These are phyloP conservation scores for Fraxinus dipetala DNA, from an alignment of 305 asterid species.

Conservation along the genomic window DNA sequence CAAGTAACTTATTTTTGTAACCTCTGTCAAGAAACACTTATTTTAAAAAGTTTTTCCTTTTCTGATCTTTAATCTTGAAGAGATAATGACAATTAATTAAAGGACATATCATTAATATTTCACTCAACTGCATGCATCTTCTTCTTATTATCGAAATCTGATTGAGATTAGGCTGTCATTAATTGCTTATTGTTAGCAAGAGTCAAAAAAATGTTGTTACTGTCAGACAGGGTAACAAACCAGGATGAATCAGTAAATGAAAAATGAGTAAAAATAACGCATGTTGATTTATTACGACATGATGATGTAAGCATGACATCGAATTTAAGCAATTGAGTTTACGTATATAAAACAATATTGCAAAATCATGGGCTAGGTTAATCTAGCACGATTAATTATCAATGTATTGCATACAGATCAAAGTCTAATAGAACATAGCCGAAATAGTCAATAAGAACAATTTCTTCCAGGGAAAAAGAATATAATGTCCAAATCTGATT, in stretches of 20 bases:
- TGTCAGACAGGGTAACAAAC: background rate
- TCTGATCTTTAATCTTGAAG: constrained; percentile 7
- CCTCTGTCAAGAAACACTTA: background rate
- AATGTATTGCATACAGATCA: background rate
- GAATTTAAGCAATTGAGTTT: background rate
- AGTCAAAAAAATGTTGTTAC: background rate
- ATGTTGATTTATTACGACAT: background rate
- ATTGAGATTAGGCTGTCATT: constrained; percentile 7
- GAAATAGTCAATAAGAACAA: background rate
- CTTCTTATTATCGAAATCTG: constrained; percentile 17
- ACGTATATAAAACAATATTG: background rate
- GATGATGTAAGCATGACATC: background rate
- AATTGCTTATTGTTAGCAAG: background rate
- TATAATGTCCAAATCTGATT: background rate
- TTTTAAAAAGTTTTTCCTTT: constrained; percentile 13
- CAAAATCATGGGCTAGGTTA: background rate
- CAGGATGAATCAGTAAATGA: constrained; percentile 3
- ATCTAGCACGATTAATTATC: background rate
- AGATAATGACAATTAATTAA: constrained; percentile 14
- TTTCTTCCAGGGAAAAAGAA: background rate
- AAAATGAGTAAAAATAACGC: background rate
- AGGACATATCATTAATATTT: constrained; percentile 17
- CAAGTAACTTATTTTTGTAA: constrained; percentile 11
- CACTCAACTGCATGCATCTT: constrained; percentile 8
- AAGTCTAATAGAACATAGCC: background rate